phyloP scores from a whole-genome alignment of 805 yeast species.

The Suhomyces sp. region DNA sequence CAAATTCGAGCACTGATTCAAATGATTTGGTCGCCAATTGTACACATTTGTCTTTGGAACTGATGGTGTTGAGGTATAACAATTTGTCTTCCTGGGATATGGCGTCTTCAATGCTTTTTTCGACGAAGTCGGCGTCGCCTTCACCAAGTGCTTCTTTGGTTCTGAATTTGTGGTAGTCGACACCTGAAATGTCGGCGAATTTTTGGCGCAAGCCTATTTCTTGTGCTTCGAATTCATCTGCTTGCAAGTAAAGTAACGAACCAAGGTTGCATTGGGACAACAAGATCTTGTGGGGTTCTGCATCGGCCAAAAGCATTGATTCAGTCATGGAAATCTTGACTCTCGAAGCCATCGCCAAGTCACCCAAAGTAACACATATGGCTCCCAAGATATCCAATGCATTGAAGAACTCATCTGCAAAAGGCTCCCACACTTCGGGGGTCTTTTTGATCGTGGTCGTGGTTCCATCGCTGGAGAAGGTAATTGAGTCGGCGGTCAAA shows the following conservation, averaged over 20 bases:
- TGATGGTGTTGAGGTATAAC: conserved; percentile 16
- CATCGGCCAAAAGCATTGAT: conserved; percentile 72
- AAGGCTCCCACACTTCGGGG: conserved; percentile 65
- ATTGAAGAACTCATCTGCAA: conserved; percentile 72
- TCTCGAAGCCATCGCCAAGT: conserved; percentile 56
- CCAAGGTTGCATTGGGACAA: conserved; percentile 69
- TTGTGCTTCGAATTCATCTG: conserved; percentile 57
- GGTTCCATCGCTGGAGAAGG: conserved; percentile 13
- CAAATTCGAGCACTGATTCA: conserved; percentile 32
- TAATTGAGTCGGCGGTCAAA: conserved; percentile 15
- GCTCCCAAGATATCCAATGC: conserved; percentile 77
- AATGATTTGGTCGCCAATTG: conserved; percentile 31
- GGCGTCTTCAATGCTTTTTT: conserved; percentile 1
- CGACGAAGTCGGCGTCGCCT: conserved; percentile 2
- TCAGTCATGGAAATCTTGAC: conserved; percentile 62
- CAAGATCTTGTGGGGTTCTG: conserved; percentile 60
- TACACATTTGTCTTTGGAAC: conserved; percentile 23
- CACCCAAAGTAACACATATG: conserved; percentile 66
- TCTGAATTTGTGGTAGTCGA: conserved; percentile 18
- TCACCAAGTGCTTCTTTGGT: conserved; percentile 8
- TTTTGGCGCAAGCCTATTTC: conserved; percentile 30
- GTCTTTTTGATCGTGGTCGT: conserved; percentile 26
- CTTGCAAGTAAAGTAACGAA: conserved; percentile 62
- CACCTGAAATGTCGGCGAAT: conserved; percentile 24
- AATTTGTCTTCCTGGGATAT: conserved; percentile 27